Evolutionary conservation across 2,329 filamentous ascomycete genomes (phyloP), one percentile per base, ranked within the genome.

Genomic region (Diaporthe velutina): DNA sequence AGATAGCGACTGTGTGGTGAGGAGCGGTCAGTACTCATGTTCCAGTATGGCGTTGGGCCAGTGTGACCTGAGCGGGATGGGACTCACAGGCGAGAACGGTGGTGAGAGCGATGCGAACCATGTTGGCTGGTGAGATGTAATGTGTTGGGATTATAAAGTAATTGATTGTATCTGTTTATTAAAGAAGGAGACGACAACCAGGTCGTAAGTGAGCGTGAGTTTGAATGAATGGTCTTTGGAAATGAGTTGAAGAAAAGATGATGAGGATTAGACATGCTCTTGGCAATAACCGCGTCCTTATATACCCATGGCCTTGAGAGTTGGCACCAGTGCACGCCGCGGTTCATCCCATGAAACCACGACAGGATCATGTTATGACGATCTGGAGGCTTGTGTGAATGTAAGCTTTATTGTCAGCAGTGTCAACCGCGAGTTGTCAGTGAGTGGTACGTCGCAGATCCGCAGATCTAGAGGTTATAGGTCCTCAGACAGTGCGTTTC

Each of bases 71-170:
- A 17, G 33, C n/a, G 58, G 22, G 52, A 33, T 52, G 13, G 30
- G 28, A 73, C 79, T 61, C 76, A 82, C 81, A 79, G 70, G 80
- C 76, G 61, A 82, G 76, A 70, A 79, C 74, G 64, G 78, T 71
- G 42, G 78, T 77, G 72, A 81, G 17, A 60, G 76, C 60, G 70
- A 80, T 78, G 79, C 80, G 80, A 75, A 82, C 80, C 81, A 82
- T 82, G 58, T 79, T 81, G 79, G 58, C 10, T 12, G 22, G 22
- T 67, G 66, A 25, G 42, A 87, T 87, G 86, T 83, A 86, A 64
- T 86, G 85, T 60, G 8, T 58, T n/a, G 6, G n/a, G n/a, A 17
- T 28, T 35, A 38, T 13, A n/a, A 25, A 74, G 42, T 55, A 35
- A 42, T 35, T 15, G 10, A 28, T 15, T 52, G 25, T 52, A n/a